Base-by-base conservation (phyloP, 208 protist species). In the Entamoeba moshkovskii region DNA sequence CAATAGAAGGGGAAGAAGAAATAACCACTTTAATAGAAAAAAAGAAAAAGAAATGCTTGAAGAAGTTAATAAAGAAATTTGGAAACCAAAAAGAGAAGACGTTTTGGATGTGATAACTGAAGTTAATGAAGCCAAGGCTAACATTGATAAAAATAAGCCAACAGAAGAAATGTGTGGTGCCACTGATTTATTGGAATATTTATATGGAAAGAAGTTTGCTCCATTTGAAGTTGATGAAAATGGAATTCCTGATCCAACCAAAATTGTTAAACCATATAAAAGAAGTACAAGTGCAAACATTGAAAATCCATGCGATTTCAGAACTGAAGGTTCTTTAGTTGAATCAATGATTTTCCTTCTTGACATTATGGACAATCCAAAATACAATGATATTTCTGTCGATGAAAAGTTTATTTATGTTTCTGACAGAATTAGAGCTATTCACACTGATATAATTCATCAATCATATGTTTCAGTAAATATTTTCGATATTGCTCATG, bases 371-470 rank as follows among this genome's bases (percentile, higher is more conserved):
- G 59, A 73, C 18, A 33, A 73, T 73, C 3, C 3, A 73, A 4
- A 73, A 33, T 73, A 38, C 22, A 16, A 73, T 38, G 22, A 73
- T 33, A 73, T 73, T 33, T 33, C 59, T 38, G 4, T 73, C 18
- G 59, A 73, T 73, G 59, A 73, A 22, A 73, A 73, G 22, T 73
- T 73, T 73, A 73, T 73, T 73, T 73, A 73, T 73, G 59, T 73
- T 22, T 73, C 59, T 6, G 59, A 73, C 4, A 22, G 59, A 33
- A 73, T 73, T n/a, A 73, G 59, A 73, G 15, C 59, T 22, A 73
- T 73, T 73, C 59, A 73, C 22, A 73, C 59, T 6, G 59, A 73
- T 73, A 73, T 73, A 6, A 73, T 73, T 38, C 59, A 73, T 33
- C 25, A 73, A 73, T 3, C 2, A 73, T 73, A 73, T 73, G 59